Evolutionary conservation across 306 rosid species (phyloP).

Genomic region (Cicer cuneatum): DNA sequence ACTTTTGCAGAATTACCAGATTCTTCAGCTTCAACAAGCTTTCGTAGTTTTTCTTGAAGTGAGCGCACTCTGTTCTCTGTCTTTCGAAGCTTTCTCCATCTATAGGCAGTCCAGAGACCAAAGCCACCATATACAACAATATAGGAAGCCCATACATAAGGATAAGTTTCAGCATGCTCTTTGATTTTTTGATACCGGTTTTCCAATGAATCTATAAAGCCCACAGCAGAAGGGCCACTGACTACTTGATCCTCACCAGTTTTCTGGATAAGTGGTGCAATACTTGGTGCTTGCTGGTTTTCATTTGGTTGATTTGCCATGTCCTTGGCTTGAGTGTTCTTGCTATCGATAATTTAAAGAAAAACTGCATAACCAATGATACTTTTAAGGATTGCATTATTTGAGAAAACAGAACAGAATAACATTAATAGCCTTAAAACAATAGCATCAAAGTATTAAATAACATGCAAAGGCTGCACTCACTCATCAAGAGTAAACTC

Average conservation of each 20-base stretch:
- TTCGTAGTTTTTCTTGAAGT: conserved; percentile 65
- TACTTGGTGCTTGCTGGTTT: conserved; percentile 44
- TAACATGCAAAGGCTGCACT: not conserved
- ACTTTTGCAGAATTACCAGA: conserved; percentile 53
- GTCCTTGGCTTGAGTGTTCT: conserved; percentile 26
- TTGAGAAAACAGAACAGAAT: conserved; percentile 14
- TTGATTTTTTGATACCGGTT: conserved; percentile 58
- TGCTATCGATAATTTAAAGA: not conserved
- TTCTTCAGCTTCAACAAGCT: conserved; percentile 64
- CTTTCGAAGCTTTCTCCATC: conserved; percentile 85
- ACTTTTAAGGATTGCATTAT: conserved; percentile 27
- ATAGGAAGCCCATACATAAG: conserved; percentile 89
- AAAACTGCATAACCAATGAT: conserved; percentile 41
- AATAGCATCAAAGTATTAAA: conserved; percentile 10
- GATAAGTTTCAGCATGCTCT: conserved; percentile 78
- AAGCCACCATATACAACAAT: conserved; percentile 81
- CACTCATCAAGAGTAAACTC: conserved; percentile 10
- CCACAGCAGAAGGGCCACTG: conserved; percentile 33
- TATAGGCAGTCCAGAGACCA: conserved; percentile 67
- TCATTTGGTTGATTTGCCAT: conserved; percentile 49
- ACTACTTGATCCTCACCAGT: conserved; percentile 55
- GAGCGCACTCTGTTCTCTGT: conserved; percentile 71
- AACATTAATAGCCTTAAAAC: not conserved
- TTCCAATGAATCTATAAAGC: conserved; percentile 55
- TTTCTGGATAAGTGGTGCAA: conserved; percentile 40